Conservation (phyloP, 768 basidiomycete genomes). For the Amanita thiersii region DNA sequence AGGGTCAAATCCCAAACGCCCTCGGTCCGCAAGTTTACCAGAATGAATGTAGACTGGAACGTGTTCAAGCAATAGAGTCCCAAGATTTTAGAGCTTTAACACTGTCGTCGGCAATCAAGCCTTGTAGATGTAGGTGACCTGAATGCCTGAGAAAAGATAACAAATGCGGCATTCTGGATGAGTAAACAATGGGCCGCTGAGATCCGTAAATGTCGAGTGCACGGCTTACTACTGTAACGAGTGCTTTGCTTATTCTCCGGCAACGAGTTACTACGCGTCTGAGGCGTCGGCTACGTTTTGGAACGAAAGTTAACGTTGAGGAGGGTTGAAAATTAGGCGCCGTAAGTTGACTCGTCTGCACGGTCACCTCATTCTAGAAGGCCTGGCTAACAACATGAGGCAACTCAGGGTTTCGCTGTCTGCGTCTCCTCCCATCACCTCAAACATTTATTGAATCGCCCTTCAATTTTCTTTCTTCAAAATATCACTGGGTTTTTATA, state of each 20-base stretch:
- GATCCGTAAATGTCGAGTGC: conserved; percentile 2
- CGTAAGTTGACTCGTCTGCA: background rate
- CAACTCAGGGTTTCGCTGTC: conserved; percentile 4
- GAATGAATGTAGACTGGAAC: too few species aligned
- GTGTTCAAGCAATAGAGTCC: too few species aligned
- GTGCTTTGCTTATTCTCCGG: background rate
- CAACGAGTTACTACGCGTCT: too few species aligned
- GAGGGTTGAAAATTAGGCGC: background rate
- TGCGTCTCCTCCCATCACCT: background rate
- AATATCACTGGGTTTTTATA: background rate
- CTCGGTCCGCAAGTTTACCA: too few species aligned
- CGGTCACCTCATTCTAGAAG: conserved; percentile 4
- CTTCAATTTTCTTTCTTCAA: background rate
- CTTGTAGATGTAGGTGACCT: background rate
- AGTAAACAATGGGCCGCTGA: background rate
- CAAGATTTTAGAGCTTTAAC: too few species aligned
- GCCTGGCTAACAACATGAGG: conserved; percentile 8
- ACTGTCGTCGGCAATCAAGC: too few species aligned
- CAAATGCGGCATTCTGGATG: conserved; percentile 1
- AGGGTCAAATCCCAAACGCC: too few species aligned
- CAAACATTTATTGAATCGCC: background rate
- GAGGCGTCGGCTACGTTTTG: background rate
- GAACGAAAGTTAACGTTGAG: background rate
- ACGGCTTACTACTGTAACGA: too few species aligned
- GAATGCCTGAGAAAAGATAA: background rate